Evolutionary conservation across 2,329 filamentous ascomycete species (phyloP).

Genomic region (Sporothrix globosa): DNA sequence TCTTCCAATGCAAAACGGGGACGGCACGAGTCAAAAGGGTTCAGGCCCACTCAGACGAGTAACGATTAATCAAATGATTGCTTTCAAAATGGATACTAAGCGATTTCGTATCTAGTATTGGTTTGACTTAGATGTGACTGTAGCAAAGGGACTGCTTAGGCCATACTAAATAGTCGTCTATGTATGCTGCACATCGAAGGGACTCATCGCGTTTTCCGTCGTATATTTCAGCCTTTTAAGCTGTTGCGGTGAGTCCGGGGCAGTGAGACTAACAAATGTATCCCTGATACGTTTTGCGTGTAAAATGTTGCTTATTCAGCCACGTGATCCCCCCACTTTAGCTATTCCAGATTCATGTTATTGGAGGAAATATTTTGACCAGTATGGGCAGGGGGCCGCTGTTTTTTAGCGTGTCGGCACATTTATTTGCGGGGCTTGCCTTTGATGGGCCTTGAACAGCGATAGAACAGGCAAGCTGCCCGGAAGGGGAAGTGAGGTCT

Average conservation of each 20-base stretch:
- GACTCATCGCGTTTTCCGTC: no score
- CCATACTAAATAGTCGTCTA: no score
- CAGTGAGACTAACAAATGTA: neutral
- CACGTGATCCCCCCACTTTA: neutral
- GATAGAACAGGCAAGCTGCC: neutral
- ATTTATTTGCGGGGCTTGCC: constrained; percentile 19
- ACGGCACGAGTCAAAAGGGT: neutral
- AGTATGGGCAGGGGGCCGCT: neutral
- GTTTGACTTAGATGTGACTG: no score
- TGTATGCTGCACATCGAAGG: no score
- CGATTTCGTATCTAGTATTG: no score
- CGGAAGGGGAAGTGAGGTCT: constrained; percentile 12
- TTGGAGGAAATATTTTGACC: constrained; percentile 25
- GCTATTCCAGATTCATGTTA: neutral
- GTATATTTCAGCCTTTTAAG: no score
- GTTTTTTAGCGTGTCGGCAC: constrained; percentile 18
- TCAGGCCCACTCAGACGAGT: neutral
- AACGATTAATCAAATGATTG: neutral
- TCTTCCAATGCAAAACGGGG: neutral
- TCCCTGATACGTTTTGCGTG: neutral
- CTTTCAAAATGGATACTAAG: no score
- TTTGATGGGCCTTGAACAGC: neutral
- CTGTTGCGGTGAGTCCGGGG: neutral
- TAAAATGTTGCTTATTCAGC: constrained; percentile 20
- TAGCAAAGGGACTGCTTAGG: no score